Percentiles rank a stretch among this genome's conserved stretches.
Conservation (phyloP, 2,329 filamentous ascomycete genomes). For the Aspergillus luchuensis region DNA sequence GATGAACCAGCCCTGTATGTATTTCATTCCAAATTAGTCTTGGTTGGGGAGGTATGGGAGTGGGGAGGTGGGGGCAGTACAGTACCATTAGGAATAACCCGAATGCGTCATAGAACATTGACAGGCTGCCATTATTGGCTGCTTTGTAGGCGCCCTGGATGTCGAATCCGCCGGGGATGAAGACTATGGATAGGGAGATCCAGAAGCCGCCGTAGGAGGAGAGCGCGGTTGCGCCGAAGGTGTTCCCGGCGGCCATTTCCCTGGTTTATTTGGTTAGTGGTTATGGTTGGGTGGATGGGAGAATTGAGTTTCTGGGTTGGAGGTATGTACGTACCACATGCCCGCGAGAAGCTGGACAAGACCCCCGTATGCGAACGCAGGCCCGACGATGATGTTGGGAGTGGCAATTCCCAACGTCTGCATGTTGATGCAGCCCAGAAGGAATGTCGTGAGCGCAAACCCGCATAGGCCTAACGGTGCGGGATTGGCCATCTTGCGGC, state of each 20-base stretch:
- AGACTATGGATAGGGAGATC: constrained; percentile 70
- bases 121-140: constrained; percentile 34
- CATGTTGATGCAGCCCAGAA: constrained; percentile 72
- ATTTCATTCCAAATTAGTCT: not conserved
- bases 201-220: constrained; percentile 80
- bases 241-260: constrained; percentile 79
- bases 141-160: constrained; percentile 53
- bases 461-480: constrained; percentile 71
- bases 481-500: constrained; percentile 71
- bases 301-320: no score
- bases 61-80: no score
- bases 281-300: not conserved
- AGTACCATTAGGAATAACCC: constrained; percentile 66
- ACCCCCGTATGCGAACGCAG: constrained; percentile 72
- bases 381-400: constrained; percentile 65
- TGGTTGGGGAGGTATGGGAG: no score
- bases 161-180: constrained; percentile 64
- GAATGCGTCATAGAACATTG: constrained; percentile 58
- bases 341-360: constrained; percentile 73
- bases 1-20: constrained; percentile 68
- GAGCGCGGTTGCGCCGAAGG: constrained; percentile 74
- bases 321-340: constrained; percentile 65
- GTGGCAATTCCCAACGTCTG: constrained; percentile 58
- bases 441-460: constrained; percentile 76
- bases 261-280: constrained; percentile 40